Evolutionary conservation across 371 early-diverging fungal genomes (phyloP), one percentile per base, ranked within the genome.

Genomic region (Syncephalastrum sp.): DNA sequence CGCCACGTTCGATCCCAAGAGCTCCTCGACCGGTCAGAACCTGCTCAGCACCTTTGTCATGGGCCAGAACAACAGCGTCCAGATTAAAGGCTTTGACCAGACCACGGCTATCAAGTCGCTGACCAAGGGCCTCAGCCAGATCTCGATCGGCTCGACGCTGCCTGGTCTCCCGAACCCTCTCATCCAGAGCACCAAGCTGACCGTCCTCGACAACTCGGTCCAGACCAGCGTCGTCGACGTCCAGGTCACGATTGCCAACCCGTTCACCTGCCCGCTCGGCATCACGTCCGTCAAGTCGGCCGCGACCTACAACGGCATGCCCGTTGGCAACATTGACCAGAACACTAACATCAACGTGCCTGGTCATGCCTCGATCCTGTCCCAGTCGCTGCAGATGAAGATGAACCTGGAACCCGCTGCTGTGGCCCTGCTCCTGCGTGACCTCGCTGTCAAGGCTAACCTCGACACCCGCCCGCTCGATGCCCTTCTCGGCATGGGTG

Each of bases 1-100:
- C 2, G 78, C 81, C 3, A 59, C 68, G 0, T 80, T 84, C 56
- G 67, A 77, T 24, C 82, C 81, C 50, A 70, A 74, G 47, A 63
- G 59, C 21, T 68, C 75, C 5, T 62, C 64, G 3, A 65, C 68
- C n/a, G 84, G 84, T 41, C 65, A 74, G 16, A 72, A 77, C 47
- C 51, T 81, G 25, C 56, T 81, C 66, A 79, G 68, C 25, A 55
- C 75, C 12, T 83, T 80, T 52, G 75, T 82, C n/a, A 72, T 74
- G 56, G 84, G 84, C 3, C 66, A 74, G 38, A 70, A 78, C 48
- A 78, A 74, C 25, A 50, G 54, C 21, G 81, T 81, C 27, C 52
- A 57, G 42, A 81, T 84, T 58, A 62, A 60, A 8, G 82, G 81
- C 43, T 70, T 58, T 17, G 66, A 69, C 14, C 62, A 63, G 8